A percentile compares a stretch with the other conserved stretches of the same genome.
Conservation (phyloP, 192 early-diverging fungal genomes). For the Umbelopsis sp. region DNA sequence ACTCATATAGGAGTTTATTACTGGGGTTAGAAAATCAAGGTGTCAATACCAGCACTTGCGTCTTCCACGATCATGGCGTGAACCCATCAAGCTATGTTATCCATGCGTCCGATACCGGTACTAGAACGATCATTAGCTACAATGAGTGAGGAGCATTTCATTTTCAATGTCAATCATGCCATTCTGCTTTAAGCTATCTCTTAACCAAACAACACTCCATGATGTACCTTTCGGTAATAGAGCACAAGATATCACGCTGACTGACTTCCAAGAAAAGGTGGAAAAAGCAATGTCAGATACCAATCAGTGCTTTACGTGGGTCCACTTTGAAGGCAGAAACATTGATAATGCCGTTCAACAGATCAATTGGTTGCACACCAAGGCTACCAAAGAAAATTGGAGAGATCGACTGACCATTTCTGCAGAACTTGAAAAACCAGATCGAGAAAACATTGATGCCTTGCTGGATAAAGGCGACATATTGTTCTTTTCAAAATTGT, state of each 20-base stretch:
- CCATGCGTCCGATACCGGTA: conserved; percentile 44
- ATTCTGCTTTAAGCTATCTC: no score
- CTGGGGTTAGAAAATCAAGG: conserved; percentile 35
- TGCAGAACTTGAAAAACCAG: conserved; percentile 72
- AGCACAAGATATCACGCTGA: conserved; percentile 56
- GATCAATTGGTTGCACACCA: conserved; percentile 55
- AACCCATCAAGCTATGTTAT: conserved; percentile 58
- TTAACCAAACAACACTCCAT: no score
- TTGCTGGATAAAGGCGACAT: conserved; percentile 56
- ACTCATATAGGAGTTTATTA: background rate
- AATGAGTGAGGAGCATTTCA: conserved; percentile 38
- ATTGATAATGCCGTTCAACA: conserved; percentile 49
- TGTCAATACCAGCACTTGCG: conserved; percentile 48
- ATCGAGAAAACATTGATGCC: conserved; percentile 56
- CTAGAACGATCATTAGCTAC: conserved; percentile 67
- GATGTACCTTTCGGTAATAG: conserved; percentile 32
- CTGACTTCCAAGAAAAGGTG: conserved; percentile 55
- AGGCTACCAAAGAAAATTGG: conserved; percentile 41
- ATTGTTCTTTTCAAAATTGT: conserved; percentile 64
- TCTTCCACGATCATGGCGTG: conserved; percentile 35
- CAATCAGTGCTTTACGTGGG: conserved; percentile 46
- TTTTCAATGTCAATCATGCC: background rate
- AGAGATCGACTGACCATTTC: conserved; percentile 54
- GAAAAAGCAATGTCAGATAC: conserved; percentile 26
- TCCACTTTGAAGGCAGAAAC: conserved; percentile 71